A percentile compares a stretch with the other conserved stretches of the same genome.
Evolutionary conservation across 208 protist species (phyloP).

Genomic region (Blechomonas ayalai): DNA sequence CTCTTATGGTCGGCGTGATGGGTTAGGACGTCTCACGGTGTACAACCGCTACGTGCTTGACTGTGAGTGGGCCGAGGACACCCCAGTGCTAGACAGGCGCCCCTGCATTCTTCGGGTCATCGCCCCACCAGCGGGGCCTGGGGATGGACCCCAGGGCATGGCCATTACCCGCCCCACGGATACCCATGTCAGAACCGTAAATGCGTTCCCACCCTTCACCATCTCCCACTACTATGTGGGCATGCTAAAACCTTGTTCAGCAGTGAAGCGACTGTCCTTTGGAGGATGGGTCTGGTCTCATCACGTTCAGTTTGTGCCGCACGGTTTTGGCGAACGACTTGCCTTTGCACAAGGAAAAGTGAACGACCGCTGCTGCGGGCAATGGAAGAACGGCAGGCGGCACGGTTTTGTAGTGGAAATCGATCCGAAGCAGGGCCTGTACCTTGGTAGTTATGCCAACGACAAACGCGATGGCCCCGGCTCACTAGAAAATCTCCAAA

Average conservation of each 20-base stretch:
- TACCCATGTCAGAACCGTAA: too few relatives aligned
- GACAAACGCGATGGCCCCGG: constrained; percentile 30
- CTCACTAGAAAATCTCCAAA: constrained; percentile 29
- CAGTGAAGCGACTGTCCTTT: too few relatives aligned
- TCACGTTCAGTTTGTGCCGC: constrained; percentile 11
- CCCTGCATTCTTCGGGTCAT: too few relatives aligned
- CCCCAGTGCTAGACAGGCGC: constrained; percentile 33
- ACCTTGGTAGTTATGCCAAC: constrained; percentile 27
- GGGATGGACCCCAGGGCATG: too few relatives aligned
- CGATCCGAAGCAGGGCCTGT: constrained; percentile 14
- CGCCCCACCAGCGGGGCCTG: too few relatives aligned
- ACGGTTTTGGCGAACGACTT: constrained; percentile 27
- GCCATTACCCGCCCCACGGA: too few relatives aligned
- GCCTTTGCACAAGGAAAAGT: not conserved
- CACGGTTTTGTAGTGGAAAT: constrained; percentile 58
- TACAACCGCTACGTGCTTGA: constrained; percentile 35
- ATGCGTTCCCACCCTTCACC: too few relatives aligned
- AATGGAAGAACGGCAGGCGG: constrained; percentile 35
- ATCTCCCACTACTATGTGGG: too few relatives aligned
- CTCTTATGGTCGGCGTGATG: constrained; percentile 23
- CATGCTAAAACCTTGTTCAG: too few relatives aligned
- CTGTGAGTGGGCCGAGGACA: constrained; percentile 41
- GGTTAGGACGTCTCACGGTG: constrained; percentile 35
- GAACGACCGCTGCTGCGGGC: constrained; percentile 39
- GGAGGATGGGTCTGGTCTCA: constrained; percentile 17